Conservation (phyloP, 768 basidiomycete genomes). For the Psilocybe subaeruginosa region DNA sequence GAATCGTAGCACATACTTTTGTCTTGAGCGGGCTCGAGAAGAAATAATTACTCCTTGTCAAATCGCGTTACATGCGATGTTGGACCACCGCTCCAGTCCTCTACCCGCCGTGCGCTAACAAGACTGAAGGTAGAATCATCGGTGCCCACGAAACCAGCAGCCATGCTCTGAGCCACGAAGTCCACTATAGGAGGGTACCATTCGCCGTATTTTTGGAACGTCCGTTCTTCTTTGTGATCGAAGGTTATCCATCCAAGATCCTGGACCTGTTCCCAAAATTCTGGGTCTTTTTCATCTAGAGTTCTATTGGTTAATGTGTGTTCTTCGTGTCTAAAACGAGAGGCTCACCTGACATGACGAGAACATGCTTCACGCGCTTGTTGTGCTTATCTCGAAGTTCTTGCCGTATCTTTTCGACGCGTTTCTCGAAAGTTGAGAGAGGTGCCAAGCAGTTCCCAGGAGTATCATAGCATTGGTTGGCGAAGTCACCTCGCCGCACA, state of each 20-base stretch:
- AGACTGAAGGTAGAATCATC: conserved; percentile 61
- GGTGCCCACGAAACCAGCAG: conserved; percentile 64
- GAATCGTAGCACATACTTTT: neutral
- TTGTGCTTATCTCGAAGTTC: conserved; percentile 34
- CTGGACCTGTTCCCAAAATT: conserved; percentile 43
- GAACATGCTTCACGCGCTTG: conserved; percentile 35
- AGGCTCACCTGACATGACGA: conserved; percentile 45
- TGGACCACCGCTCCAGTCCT: conserved; percentile 57
- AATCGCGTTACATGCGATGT: conserved; percentile 1
- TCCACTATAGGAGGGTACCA: conserved; percentile 59
- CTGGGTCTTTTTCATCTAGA: conserved; percentile 45
- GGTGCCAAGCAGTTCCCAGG: conserved; percentile 41
- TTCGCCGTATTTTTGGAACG: conserved; percentile 36
- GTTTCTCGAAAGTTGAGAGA: conserved; percentile 36
- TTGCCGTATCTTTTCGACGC: conserved; percentile 39
- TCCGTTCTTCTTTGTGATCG: conserved; percentile 39
- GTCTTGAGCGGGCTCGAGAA: neutral
- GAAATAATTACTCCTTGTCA: neutral
- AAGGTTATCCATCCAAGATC: conserved; percentile 46
- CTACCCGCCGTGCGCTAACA: conserved; percentile 53
- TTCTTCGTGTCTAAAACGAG: neutral
- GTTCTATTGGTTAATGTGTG: neutral
- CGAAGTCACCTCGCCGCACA: conserved; percentile 50
- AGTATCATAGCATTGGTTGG: conserved; percentile 29
- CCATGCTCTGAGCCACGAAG: conserved; percentile 57